A percentile compares a stretch with the other conserved stretches of the same genome.
These are phyloP conservation scores for Naegleria lovaniensis DNA, from an alignment of 208 protist species.

Conservation along the genomic window DNA sequence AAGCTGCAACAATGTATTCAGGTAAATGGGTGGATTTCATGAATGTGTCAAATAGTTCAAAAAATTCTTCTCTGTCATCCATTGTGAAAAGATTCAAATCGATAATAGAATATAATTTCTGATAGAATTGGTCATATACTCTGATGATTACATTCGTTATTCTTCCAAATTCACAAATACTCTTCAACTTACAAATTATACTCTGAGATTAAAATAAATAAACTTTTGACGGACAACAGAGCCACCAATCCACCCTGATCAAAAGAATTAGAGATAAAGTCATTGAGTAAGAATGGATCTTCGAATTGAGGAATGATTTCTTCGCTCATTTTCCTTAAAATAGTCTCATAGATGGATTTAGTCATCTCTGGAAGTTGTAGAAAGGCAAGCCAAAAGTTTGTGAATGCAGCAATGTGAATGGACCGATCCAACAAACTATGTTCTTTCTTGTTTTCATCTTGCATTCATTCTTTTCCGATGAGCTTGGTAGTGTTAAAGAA, in stretches of 20 bases:
- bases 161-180: too few relatives aligned
- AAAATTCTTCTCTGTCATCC: not conserved
- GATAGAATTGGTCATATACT: slow-evolving; percentile 5
- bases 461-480: not conserved
- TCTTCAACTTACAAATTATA: slow-evolving; percentile 23
- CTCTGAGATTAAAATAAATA: slow-evolving; percentile 17
- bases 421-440: not conserved
- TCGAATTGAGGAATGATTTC: slow-evolving; percentile 10
- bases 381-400: not conserved
- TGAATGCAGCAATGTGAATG: not conserved
- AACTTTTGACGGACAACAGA: not conserved
- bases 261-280: slow-evolving; percentile 7
- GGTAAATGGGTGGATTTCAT: not conserved
- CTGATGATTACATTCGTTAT: too few relatives aligned
- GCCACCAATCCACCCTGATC: not conserved
- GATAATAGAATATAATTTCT: not conserved
- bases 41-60: not conserved
- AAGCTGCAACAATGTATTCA: slow-evolving; percentile 14
- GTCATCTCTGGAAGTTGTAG: not conserved
- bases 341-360: not conserved
- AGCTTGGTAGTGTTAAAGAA: not conserved
- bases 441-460: not conserved
- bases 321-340: not conserved
- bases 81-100: not conserved
- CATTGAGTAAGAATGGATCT: slow-evolving; percentile 18